Evolutionary conservation across 2,329 filamentous ascomycete genomes (phyloP), one percentile per base, ranked within the genome.

Genomic region (Fusarium verrucosum): DNA sequence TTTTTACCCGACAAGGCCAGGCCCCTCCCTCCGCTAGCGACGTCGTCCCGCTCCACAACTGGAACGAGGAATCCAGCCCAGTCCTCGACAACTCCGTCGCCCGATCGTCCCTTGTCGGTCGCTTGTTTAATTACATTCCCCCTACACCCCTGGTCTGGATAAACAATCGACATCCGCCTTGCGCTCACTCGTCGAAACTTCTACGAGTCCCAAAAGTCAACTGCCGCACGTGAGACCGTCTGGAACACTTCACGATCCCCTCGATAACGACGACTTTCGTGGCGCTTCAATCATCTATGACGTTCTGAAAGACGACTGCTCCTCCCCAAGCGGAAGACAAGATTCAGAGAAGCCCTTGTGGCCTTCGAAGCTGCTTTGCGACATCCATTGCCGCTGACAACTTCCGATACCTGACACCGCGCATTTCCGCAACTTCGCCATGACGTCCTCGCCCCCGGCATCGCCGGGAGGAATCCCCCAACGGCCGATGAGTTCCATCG

Each of bases 401-500:
- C 50, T 28, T 38, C 14, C 44, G 10, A 41, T 50, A 50, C 20
- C 59, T 53, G 64, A 58, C 55, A 70, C 50, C 46, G 46, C 64
- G 45, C 53, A 53, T 42, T 58, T 51, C 50, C 46, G 54, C 38
- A 63, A 57, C 43, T 47, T 37, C 46, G 72, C 70, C 69, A 91
- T 91, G 88, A 86, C 87, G 73, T 83, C 82, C 76, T 91, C 89
- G 77, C 89, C 89, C 78, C 90, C 90, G 75, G 83, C 80, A 61
- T 92, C 90, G 75, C 89, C 83, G 74, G 79, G 82, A 74, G 76
- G 78, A 63, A 69, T 78, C 60, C 30, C 47, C 20, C 85, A 87
- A 77, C 87, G 92, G 77, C 92, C 93, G 50, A 83, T 92, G 83
- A 96, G 92, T 81, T 89, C 87, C 75, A 89, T 96, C 82, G 87